phyloP scores from a whole-genome alignment of 306 rosid genomes.

The Sicyos baderoa region DNA sequence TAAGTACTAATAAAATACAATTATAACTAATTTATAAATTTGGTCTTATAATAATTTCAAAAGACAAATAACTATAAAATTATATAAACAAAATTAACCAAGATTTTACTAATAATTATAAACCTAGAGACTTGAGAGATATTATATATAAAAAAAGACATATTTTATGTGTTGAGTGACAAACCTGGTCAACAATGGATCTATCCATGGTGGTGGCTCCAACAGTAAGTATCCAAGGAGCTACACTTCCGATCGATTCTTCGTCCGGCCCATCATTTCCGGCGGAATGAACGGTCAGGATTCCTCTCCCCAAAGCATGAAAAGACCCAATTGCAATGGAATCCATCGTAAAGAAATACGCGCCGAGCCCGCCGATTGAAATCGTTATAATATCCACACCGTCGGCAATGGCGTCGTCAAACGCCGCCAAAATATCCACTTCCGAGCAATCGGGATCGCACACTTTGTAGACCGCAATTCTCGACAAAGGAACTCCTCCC shows the following conservation, averaged over 20 bases:
- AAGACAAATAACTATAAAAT: too few species aligned
- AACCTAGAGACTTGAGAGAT: too few species aligned
- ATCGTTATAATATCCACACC: constrained; percentile 34
- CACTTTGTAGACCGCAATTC: constrained; percentile 24
- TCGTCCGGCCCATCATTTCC: constrained; percentile 35
- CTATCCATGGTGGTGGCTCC: constrained; percentile 40
- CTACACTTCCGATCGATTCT: background rate
- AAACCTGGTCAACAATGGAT: constrained; percentile 18
- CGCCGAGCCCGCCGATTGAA: background rate
- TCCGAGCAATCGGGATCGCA: background rate
- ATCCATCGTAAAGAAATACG: background rate
- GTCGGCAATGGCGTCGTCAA: constrained; percentile 50
- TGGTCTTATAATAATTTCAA: too few species aligned
- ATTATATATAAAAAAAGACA: too few species aligned
- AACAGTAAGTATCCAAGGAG: constrained; percentile 36
- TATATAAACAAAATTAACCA: too few species aligned
- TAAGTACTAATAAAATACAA: too few species aligned
- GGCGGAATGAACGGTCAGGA: constrained; percentile 30
- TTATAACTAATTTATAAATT: too few species aligned
- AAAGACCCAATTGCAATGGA: constrained; percentile 35
- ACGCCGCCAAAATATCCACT: constrained; percentile 29
- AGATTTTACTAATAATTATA: too few species aligned
- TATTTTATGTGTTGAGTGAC: background rate
- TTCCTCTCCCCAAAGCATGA: constrained; percentile 36
- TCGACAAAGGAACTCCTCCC: constrained; percentile 33